phyloP scores from a whole-genome alignment of 225 moss, liverwort and hornwort species.

The Marchantia paleacea region DNA sequence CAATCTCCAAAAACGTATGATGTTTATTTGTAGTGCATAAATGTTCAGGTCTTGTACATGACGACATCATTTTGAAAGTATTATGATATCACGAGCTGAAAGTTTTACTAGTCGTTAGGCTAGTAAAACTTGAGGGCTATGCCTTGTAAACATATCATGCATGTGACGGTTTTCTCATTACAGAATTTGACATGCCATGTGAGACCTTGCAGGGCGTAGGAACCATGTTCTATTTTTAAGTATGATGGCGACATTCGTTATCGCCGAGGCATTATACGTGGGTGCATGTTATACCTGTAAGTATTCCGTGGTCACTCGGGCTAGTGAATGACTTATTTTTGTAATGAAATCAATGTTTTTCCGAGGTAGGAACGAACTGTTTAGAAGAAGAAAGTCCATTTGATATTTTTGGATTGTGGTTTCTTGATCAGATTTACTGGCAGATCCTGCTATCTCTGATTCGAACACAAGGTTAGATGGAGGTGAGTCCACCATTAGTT shows the following conservation, averaged over 20 bases:
- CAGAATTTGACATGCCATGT: too few species aligned
- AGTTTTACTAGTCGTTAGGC: too few species aligned
- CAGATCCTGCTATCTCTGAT: background rate
- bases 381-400: too few species aligned
- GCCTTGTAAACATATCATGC: background rate
- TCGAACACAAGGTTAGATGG: background rate
- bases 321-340: background rate
- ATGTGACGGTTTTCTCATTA: background rate
- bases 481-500: background rate
- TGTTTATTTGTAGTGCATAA: background rate
- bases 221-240: constrained; percentile 23
- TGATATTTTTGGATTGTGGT: background rate
- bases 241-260: constrained; percentile 19
- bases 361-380: background rate
- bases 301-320: background rate
- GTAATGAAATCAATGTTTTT: background rate
- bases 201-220: constrained; percentile 19
- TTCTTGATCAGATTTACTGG: background rate
- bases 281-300: constrained; percentile 7
- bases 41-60: background rate
- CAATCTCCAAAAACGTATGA: background rate
- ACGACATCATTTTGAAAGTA: background rate
- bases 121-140: background rate
- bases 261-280: constrained; percentile 16
- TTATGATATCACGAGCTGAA: too few species aligned